Evolutionary conservation across 2,329 filamentous ascomycete genomes (phyloP).

Genomic region (Ramichloridium luteum): DNA sequence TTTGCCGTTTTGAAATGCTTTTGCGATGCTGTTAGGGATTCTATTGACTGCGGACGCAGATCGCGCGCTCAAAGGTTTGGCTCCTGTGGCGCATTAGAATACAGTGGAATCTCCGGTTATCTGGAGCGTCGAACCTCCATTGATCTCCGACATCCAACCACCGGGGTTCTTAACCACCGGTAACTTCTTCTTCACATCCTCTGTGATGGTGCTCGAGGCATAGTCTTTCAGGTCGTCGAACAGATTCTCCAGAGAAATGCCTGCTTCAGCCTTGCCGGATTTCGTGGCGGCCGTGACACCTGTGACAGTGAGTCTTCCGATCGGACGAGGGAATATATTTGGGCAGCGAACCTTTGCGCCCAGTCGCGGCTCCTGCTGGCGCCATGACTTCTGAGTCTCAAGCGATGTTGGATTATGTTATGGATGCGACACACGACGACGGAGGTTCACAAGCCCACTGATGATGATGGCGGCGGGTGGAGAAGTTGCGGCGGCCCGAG

Average conservation of each 20-base stretch:
- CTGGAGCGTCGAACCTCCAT: constrained; percentile 10
- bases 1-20: constrained; percentile 69
- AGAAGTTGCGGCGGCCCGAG: no score
- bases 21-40: constrained; percentile 62
- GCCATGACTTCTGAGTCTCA: constrained; percentile 19
- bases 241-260: constrained; percentile 17
- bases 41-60: constrained; percentile 33
- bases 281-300: constrained; percentile 6
- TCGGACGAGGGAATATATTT: no score
- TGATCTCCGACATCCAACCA: constrained; percentile 22
- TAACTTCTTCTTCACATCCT: constrained; percentile 19
- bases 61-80: no score
- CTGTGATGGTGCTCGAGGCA: constrained; percentile 12
- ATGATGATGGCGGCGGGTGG: no score
- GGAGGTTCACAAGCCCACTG: no score
- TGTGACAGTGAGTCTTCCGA: no score
- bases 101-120: no score
- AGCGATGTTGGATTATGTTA: not conserved
- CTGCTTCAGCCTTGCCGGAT: constrained; percentile 12
- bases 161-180: constrained; percentile 24
- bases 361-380: constrained; percentile 16
- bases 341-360: no score
- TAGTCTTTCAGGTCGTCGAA: constrained; percentile 21
- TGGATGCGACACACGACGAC: no score
- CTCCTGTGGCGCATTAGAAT: no score